A percentile compares a stretch with the other conserved stretches of the same genome.
Conservation (phyloP, 2,329 filamentous ascomycete genomes). For the Phialocephala subalpina region DNA sequence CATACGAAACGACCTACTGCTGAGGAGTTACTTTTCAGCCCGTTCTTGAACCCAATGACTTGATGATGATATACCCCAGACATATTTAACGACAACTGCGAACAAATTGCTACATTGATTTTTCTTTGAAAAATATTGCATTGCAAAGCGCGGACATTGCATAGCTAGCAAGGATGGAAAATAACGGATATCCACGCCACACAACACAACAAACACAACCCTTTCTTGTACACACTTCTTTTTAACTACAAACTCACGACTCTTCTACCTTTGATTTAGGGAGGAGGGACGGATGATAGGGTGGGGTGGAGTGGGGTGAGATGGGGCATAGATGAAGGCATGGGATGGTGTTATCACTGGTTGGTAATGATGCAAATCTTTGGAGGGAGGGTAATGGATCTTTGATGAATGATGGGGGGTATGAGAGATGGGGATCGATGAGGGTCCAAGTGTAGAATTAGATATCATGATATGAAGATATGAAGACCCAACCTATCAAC, state of each 20-base stretch:
- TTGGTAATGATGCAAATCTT: slow-evolving; percentile 12
- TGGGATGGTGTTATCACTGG: slow-evolving; percentile 18
- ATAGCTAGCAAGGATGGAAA: slow-evolving; percentile 29
- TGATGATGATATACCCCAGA: slow-evolving; percentile 39
- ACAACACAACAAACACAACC: not conserved
- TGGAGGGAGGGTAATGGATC: slow-evolving; percentile 9
- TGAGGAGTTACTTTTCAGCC: slow-evolving; percentile 85
- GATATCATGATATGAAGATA: slow-evolving; percentile 6
- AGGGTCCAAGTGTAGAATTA: slow-evolving; percentile 2
- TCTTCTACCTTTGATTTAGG: slow-evolving; percentile 10
- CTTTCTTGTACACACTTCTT: slow-evolving; percentile 28
- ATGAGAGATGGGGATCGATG: not conserved
- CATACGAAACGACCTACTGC: slow-evolving; percentile 91
- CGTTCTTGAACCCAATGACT: slow-evolving; percentile 80
- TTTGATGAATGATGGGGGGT: not conserved
- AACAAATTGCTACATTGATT: slow-evolving; percentile 16
- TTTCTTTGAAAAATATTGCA: slow-evolving; percentile 22
- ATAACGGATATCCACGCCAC: slow-evolving; percentile 2
- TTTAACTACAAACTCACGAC: slow-evolving; percentile 12
- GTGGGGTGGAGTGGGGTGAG: too few species aligned
- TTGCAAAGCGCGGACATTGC: slow-evolving; percentile 36
- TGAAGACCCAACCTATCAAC: not conserved
- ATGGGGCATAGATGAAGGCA: slow-evolving; percentile 14
- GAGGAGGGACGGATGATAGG: not conserved
- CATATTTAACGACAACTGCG: not conserved